These are phyloP conservation scores for Streptanthus diversifolius DNA, from an alignment of 345 rosid genomes.

Conservation along the genomic window DNA sequence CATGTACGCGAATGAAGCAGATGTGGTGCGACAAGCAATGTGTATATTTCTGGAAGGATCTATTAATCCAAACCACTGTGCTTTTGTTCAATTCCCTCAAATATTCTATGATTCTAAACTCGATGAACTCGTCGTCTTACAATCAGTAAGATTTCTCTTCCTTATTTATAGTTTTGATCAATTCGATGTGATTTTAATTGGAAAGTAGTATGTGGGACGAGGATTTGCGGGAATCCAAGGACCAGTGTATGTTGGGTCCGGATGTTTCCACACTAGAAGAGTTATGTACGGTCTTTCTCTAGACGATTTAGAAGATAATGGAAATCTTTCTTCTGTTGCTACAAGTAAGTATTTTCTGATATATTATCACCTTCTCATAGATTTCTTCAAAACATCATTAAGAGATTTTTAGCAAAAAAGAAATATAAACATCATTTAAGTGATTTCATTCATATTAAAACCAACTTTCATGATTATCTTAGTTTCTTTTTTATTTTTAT, in stretches of 20 bases:
- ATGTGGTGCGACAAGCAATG: constrained; percentile 47
- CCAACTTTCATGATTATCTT: not conserved
- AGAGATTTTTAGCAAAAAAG: too few species aligned
- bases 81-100: constrained; percentile 58
- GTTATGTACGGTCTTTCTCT: constrained; percentile 54
- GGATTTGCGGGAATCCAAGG: constrained; percentile 64
- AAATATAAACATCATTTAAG: not conserved
- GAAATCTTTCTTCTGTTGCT: constrained; percentile 16
- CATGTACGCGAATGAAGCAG: constrained; percentile 57
- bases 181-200: not conserved
- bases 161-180: not conserved
- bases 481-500: not conserved
- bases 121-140: constrained; percentile 28
- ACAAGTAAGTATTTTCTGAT: constrained; percentile 7
- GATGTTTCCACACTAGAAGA: constrained; percentile 59
- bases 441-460: not conserved
- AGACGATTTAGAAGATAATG: constrained; percentile 18
- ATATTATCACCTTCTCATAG: not conserved
- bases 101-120: constrained; percentile 38
- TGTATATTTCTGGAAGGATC: constrained; percentile 40
- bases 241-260: constrained; percentile 47
- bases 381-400: not conserved
- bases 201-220: constrained; percentile 14
- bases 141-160: constrained; percentile 14
- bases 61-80: constrained; percentile 24